These are phyloP conservation scores for Backusella australiensis DNA, from an alignment of 192 early-diverging fungal species.

Conservation along the genomic window DNA sequence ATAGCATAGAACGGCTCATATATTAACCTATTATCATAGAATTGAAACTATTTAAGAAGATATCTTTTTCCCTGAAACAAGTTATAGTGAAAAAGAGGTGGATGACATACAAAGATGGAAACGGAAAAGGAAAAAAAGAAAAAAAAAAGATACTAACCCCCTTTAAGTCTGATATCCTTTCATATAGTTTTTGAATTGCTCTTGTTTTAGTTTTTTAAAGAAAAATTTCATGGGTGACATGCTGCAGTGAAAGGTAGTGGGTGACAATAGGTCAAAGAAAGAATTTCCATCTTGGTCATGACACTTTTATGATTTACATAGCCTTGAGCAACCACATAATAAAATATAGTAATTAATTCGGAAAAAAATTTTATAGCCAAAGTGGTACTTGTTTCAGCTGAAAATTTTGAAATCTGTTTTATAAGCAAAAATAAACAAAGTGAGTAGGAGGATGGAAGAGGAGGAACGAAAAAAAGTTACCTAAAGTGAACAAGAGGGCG, in stretches of 20 bases:
- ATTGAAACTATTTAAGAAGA: not conserved
- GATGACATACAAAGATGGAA: not conserved
- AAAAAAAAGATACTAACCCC: not conserved
- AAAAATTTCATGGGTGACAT: not conserved
- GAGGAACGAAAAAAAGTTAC: not conserved
- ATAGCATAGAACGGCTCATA: not conserved
- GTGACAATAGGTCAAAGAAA: not conserved
- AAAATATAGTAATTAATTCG: not conserved
- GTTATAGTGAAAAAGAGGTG: not conserved
- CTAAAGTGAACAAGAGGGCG: not conserved
- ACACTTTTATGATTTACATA: not conserved
- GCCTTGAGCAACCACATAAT: not conserved
- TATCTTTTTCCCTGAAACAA: not conserved
- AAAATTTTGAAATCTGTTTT: not conserved
- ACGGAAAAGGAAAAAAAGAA: not conserved
- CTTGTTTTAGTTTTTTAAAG: not conserved
- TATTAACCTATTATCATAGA: not conserved
- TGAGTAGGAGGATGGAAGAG: not conserved
- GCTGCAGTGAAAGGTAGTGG: not conserved
- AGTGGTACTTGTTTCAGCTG: not conserved
- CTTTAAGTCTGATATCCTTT: not conserved
- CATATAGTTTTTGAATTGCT: not conserved
- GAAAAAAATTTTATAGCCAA: not conserved
- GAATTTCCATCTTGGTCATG: not conserved
- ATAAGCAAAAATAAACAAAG: not conserved